These are phyloP conservation scores for Malus hybrid DNA, from an alignment of 331 rosid genomes.

Conservation along the genomic window DNA sequence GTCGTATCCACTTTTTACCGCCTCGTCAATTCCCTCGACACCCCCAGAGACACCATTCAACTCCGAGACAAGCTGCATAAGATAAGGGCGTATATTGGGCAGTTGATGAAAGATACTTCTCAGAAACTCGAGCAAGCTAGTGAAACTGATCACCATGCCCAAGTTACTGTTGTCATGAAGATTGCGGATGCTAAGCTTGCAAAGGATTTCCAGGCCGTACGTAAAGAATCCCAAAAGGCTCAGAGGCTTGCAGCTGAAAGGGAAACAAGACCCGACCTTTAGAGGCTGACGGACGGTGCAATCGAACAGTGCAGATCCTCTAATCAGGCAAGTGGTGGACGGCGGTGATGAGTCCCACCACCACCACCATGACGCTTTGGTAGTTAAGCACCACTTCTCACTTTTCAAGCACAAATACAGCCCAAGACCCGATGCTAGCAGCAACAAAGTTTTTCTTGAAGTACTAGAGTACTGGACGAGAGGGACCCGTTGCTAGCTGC, in stretches of 20 bases:
- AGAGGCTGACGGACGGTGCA: too few species aligned
- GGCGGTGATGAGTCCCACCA: too few species aligned
- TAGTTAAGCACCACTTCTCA: too few species aligned
- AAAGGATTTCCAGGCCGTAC: slow-evolving; percentile 22
- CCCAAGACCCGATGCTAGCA: too few species aligned
- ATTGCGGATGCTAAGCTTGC: slow-evolving; percentile 31
- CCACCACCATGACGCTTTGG: too few species aligned
- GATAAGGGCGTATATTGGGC: slow-evolving; percentile 21
- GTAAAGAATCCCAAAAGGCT: slow-evolving; percentile 28
- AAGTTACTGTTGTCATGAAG: slow-evolving; percentile 24
- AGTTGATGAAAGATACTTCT: slow-evolving; percentile 23
- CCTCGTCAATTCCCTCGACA: slow-evolving; percentile 31
- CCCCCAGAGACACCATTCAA: slow-evolving; percentile 24
- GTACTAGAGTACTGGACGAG: too few species aligned
- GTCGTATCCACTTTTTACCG: slow-evolving; percentile 22
- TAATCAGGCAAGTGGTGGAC: too few species aligned
- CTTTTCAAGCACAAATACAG: too few species aligned
- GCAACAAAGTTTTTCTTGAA: too few species aligned
- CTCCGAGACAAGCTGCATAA: slow-evolving; percentile 28
- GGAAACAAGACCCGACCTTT: neutral
- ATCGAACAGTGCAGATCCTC: too few species aligned
- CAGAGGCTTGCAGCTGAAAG: slow-evolving; percentile 30
- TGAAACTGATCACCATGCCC: slow-evolving; percentile 12
- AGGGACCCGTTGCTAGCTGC: too few species aligned
- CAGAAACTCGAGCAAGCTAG: slow-evolving; percentile 20